Evolutionary conservation across 768 basidiomycete species (phyloP), one percentile per base, ranked within the genome.

Genomic region (Boletus tylopilopsis): DNA sequence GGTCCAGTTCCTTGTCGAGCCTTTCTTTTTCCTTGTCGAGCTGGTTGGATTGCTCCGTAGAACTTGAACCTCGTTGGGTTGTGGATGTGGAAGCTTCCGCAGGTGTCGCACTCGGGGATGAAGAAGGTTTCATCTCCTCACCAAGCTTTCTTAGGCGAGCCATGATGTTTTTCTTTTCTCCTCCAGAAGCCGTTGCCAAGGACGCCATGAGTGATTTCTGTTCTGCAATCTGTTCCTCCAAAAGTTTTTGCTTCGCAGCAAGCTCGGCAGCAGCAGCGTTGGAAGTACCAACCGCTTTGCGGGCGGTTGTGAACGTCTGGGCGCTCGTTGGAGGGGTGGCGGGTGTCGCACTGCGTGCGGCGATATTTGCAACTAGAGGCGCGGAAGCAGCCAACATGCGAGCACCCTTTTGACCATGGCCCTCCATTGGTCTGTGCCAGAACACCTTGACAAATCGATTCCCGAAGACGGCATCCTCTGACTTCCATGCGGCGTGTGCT

Each of bases 371-470:
- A 10, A 95, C 76, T 10, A 89, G 59, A 2, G 84, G 78, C 8
- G 90, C 90, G 24, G 87, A 89, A 5, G 88, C 90, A 13, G 88
- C 91, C 50, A 97, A 70, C 73, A 85, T 80, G 55, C 86, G 78
- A 41, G 81, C 73, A 2, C 94, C 94, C 16, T 73, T 76, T 54
- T 82, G 83, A 8, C 94, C 94, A 59, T 94, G 89, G 0, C 94
- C 94, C 46, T 89, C 90, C 82, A 94, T 81, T 7, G 92, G 93
- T 50, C 88, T 78, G 69, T 95, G 92, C 93, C 94, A 96, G 60
- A 95, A 91, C 29, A 96, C 77, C 69, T 94, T 95, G 56, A 96
- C 94, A 66, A 96, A 96, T 42, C 94, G 82, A 59, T 94, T 94
- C 11, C 82, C 83, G 61, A 96, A 96, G 13, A 96, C 87, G n/a